phyloP scores from a whole-genome alignment of 2,329 filamentous ascomycete species.

The Phialophora tarda region DNA sequence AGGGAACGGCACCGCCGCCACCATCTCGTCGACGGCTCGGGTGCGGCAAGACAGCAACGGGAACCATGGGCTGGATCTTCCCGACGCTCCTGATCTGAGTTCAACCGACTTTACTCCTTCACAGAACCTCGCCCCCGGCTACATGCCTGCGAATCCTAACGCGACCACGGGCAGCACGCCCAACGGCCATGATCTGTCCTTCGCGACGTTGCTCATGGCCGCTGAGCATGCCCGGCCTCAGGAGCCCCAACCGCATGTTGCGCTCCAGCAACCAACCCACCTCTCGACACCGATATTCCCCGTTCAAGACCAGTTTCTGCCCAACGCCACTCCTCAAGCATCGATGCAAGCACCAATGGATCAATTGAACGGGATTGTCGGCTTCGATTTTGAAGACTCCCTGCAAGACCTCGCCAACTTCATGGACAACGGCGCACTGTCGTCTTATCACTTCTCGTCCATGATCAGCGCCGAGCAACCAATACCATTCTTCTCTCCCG shows the following conservation, averaged over 20 bases:
- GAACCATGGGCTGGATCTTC: constrained; percentile 17
- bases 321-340: constrained; percentile 48
- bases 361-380: constrained; percentile 44
- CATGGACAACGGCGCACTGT: constrained; percentile 47
- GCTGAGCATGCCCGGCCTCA: constrained; percentile 50
- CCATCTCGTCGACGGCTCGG: constrained; percentile 11
- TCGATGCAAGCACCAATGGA: constrained; percentile 43
- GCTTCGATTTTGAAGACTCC: constrained; percentile 42
- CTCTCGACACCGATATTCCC: constrained; percentile 23
- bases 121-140: constrained; percentile 31
- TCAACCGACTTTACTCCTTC: constrained; percentile 28
- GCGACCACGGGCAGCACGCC: constrained; percentile 21
- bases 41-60: constrained; percentile 17
- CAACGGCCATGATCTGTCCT: constrained; percentile 43
- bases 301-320: constrained; percentile 39
- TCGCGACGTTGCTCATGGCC: constrained; percentile 50
- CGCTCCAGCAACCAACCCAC: constrained; percentile 22
- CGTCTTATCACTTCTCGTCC: constrained; percentile 49
- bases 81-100: constrained; percentile 18
- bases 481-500: constrained; percentile 51
- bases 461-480: constrained; percentile 50
- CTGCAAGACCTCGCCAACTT: constrained; percentile 48
- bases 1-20: constrained; percentile 39
- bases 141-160: constrained; percentile 20
- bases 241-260: constrained; percentile 41